Evolutionary conservation across 208 protist species (phyloP).

Genomic region (Leishmania braziliensis): DNA sequence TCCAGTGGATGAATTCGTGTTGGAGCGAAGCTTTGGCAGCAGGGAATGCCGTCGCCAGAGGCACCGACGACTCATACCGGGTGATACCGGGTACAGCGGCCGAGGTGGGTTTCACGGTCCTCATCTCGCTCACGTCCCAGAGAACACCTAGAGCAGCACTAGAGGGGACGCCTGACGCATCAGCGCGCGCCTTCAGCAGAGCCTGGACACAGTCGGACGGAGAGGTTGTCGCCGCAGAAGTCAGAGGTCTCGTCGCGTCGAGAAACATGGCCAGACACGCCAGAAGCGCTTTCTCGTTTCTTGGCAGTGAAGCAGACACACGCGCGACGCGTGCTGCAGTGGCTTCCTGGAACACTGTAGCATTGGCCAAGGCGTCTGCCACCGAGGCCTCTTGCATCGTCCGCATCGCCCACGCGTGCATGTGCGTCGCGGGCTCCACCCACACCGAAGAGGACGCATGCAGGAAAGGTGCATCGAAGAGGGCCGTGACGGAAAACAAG

Average conservation of each 20-base stretch:
- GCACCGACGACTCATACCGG: conserved; percentile 19
- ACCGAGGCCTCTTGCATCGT: conserved; percentile 19
- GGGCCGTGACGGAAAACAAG: conserved; percentile 14
- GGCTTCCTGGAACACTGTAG: conserved; percentile 11
- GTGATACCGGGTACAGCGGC: conserved; percentile 15
- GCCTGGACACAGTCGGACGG: conserved; percentile 24
- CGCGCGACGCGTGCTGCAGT: background rate
- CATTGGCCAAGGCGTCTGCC: background rate
- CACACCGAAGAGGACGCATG: conserved; percentile 16
- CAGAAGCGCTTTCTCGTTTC: conserved; percentile 10
- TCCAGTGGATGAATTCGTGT: conserved; percentile 2
- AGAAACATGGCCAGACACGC: conserved; percentile 19
- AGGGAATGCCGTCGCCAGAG: background rate
- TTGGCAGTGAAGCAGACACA: background rate
- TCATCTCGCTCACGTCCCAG: conserved; percentile 17
- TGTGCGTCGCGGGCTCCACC: conserved; percentile 14
- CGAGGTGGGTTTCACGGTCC: background rate
- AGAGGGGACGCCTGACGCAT: background rate
- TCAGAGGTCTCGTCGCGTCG: conserved; percentile 18
- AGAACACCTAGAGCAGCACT: background rate
- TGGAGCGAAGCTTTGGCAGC: background rate
- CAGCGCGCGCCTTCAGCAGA: conserved; percentile 7
- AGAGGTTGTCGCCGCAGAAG: conserved; percentile 5
- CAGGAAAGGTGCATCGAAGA: conserved; percentile 29
- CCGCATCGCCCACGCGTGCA: conserved; percentile 28